Conservation (phyloP, 305 asterid species). For the Solanum hybrid region DNA sequence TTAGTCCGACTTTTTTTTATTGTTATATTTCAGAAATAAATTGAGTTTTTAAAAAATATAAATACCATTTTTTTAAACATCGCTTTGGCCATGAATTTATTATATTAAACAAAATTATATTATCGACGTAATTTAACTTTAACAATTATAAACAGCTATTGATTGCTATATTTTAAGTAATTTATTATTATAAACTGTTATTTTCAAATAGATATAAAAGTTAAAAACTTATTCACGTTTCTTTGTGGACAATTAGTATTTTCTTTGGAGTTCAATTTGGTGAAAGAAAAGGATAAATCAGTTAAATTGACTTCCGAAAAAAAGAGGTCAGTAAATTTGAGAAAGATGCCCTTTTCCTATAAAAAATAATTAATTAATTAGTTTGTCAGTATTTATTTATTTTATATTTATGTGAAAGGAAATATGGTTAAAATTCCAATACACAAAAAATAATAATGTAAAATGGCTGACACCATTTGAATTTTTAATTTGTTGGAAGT, state of each 20-base stretch:
- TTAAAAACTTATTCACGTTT: not conserved
- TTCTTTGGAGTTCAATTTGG: not conserved
- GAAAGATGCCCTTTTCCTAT: not conserved
- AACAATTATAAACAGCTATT: not conserved
- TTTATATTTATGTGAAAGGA: not conserved
- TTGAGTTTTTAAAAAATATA: not conserved
- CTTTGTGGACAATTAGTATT: not conserved
- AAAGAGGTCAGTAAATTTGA: not conserved
- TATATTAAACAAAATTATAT: not conserved
- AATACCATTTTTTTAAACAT: not conserved
- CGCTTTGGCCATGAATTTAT: not conserved
- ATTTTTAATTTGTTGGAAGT: not conserved
- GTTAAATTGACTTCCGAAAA: too few species aligned
- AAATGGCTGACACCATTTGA: not conserved
- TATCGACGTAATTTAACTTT: not conserved
- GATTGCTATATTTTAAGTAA: not conserved
- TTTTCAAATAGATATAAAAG: not conserved
- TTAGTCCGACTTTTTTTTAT: not conserved
- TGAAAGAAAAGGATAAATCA: not conserved
- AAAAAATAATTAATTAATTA: not conserved
- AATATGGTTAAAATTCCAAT: not conserved
- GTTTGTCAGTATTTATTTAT: not conserved
- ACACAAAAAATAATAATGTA: not conserved
- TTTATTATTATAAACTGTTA: not conserved
- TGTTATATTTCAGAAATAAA: not conserved